Conservation (phyloP, 2,329 filamentous ascomycete genomes). For the Fusarium marasasianum region DNA sequence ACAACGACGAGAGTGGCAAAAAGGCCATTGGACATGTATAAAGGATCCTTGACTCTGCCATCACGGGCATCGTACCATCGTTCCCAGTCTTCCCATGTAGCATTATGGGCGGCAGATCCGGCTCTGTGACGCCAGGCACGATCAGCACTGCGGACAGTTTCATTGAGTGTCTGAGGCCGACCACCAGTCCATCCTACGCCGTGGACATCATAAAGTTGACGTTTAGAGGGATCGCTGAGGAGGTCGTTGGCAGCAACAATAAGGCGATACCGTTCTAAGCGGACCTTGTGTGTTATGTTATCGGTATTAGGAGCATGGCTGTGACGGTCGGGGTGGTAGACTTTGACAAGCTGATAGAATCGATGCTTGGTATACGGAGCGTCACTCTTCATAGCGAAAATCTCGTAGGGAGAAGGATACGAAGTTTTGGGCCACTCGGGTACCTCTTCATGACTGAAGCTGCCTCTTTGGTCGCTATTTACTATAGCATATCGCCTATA, state of each 20-base stretch:
- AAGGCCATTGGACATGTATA: constrained; percentile 80
- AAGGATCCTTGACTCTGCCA: constrained; percentile 57
- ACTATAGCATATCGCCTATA: constrained; percentile 38
- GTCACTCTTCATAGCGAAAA: constrained; percentile 69
- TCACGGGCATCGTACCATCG: constrained; percentile 71
- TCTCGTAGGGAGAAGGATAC: constrained; percentile 87
- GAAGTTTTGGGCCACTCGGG: constrained; percentile 58
- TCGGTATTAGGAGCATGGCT: constrained; percentile 41
- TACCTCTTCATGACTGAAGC: constrained; percentile 12
- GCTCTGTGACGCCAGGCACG: constrained; percentile 59
- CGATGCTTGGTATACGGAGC: constrained; percentile 82
- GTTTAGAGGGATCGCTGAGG: constrained; percentile 81
- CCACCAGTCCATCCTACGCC: constrained; percentile 81
- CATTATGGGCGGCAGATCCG: constrained; percentile 71
- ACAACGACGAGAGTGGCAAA: constrained; percentile 77
- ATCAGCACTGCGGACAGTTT: constrained; percentile 51
- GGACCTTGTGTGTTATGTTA: constrained; percentile 62
- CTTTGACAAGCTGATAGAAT: constrained; percentile 92
- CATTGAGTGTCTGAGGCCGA: constrained; percentile 62
- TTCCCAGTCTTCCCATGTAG: constrained; percentile 99
- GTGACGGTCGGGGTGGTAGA: constrained; percentile 89
- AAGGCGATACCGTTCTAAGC: constrained; percentile 89
- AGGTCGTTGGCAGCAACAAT: constrained; percentile 89
- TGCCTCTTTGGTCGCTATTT: constrained; percentile 9
- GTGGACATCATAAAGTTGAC: constrained; percentile 82